These are phyloP conservation scores for Saturnispora sekii DNA, from an alignment of 805 yeast genomes.

Conservation along the genomic window DNA sequence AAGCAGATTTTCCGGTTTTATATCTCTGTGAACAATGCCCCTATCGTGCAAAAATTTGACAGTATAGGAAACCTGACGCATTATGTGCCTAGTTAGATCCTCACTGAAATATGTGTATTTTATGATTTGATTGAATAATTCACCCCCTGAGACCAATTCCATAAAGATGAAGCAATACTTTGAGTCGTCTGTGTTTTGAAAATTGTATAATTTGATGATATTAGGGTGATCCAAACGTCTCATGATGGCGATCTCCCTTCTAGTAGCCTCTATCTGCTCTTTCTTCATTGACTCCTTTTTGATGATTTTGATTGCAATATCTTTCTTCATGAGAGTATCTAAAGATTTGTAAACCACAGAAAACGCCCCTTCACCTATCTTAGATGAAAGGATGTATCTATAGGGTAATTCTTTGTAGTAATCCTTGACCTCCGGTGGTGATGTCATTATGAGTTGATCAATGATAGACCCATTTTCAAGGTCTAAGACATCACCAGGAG, in stretches of 20 bases:
- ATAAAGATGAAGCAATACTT: constrained; percentile 52
- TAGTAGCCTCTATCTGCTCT: constrained; percentile 46
- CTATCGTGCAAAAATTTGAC: constrained; percentile 63
- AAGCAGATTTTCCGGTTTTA: constrained; percentile 70
- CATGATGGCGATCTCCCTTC: constrained; percentile 70
- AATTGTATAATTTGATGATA: constrained; percentile 45
- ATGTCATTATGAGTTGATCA: neutral
- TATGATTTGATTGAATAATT: constrained; percentile 71
- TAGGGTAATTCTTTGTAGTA: constrained; percentile 23
- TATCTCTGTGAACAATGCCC: constrained; percentile 70
- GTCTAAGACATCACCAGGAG: neutral
- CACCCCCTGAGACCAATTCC: constrained; percentile 71
- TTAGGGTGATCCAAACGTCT: constrained; percentile 52
- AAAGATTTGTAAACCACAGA: constrained; percentile 72
- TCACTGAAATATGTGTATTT: constrained; percentile 70
- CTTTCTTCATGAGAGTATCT: constrained; percentile 32
- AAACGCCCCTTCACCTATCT: constrained; percentile 83
- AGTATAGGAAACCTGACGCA: constrained; percentile 60
- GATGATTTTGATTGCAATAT: constrained; percentile 70
- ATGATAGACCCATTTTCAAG: too few species aligned
- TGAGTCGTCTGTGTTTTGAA: constrained; percentile 37
- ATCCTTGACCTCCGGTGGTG: constrained; percentile 12
- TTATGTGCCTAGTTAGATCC: constrained; percentile 60
- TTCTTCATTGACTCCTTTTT: constrained; percentile 45
- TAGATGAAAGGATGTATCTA: constrained; percentile 21